phyloP scores from a whole-genome alignment of 768 basidiomycete species.

The Phlebiopsis flavidoalba region DNA sequence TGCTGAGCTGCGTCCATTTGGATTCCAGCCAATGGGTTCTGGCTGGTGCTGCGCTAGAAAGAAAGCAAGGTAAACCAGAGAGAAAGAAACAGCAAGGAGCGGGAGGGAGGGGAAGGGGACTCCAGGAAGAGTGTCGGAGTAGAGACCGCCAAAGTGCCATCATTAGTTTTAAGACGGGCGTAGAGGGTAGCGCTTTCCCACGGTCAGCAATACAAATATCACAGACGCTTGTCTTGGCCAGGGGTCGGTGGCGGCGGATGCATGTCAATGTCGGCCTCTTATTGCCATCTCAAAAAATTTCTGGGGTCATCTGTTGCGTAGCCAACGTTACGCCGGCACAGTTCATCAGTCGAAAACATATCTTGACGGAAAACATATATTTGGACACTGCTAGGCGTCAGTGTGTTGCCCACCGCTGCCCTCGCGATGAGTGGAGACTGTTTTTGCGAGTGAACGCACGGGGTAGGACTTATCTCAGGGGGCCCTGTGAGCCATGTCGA shows the following conservation, averaged over 20 bases:
- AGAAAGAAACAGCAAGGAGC: neutral
- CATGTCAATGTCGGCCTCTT: neutral
- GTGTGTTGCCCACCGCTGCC: no score
- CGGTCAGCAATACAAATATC: neutral
- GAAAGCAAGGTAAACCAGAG: neutral
- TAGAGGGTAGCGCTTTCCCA: neutral
- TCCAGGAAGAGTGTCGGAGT: neutral
- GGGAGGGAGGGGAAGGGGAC: neutral
- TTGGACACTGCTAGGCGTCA: no score
- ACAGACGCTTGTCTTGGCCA: neutral
- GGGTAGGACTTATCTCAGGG: no score
- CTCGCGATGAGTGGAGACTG: no score
- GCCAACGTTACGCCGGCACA: neutral
- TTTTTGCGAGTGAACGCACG: no score
- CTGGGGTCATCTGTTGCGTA: neutral
- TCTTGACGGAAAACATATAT: no score
- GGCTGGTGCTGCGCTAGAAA: neutral
- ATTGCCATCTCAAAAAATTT: neutral
- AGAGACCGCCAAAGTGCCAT: neutral
- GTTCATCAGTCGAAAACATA: no score
- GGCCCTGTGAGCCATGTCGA: no score
- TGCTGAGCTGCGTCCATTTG: slow-evolving; percentile 19
- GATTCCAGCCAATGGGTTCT: slow-evolving; percentile 14
- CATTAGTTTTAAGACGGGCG: neutral
- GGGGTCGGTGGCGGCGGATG: neutral